Conservation (phyloP, 345 rosid genomes). For the Camelina hispida region DNA sequence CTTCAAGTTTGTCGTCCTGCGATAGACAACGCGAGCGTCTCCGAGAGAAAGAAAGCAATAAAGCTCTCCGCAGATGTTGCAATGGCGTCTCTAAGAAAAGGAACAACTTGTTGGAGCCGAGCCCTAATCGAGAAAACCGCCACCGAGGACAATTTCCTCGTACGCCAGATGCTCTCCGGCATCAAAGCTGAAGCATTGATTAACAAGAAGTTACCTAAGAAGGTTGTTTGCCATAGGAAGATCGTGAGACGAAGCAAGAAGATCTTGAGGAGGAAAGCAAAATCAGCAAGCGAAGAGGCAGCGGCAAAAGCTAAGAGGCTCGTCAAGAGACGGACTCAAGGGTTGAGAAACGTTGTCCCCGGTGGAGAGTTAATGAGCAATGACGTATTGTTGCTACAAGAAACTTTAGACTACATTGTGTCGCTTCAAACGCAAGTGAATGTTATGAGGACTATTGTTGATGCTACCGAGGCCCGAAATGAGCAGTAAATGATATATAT, state of each 20-base stretch:
- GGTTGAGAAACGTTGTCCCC: slow-evolving; percentile 70
- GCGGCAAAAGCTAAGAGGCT: slow-evolving; percentile 56
- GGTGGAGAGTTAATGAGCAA: slow-evolving; percentile 75
- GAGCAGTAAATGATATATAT: slow-evolving; percentile 26
- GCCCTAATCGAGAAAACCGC: slow-evolving; percentile 68
- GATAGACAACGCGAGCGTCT: slow-evolving; percentile 52
- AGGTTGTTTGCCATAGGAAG: slow-evolving; percentile 45
- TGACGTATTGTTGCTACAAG: slow-evolving; percentile 67
- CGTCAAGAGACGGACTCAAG: slow-evolving; percentile 59
- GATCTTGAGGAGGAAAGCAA: slow-evolving; percentile 52
- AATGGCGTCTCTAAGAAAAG: slow-evolving; percentile 75
- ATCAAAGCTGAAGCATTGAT: slow-evolving; percentile 34
- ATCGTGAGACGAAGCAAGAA: slow-evolving; percentile 62
- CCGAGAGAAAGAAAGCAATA: slow-evolving; percentile 73
- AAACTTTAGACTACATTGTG: slow-evolving; percentile 84
- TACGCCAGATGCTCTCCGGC: slow-evolving; percentile 53
- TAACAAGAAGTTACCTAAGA: slow-evolving; percentile 40
- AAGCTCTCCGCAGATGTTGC: slow-evolving; percentile 89
- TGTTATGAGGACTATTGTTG: slow-evolving; percentile 69
- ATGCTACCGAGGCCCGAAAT: slow-evolving; percentile 43
- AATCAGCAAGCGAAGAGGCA: slow-evolving; percentile 33
- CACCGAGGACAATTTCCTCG: slow-evolving; percentile 46
- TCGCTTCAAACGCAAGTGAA: slow-evolving; percentile 83
- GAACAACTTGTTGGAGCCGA: slow-evolving; percentile 80
- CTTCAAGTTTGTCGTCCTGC: slow-evolving; percentile 52